Evolutionary conservation across 257 asterid species (phyloP), one percentile per base, ranked within the genome.

Genomic region (Agastache rugosa): DNA sequence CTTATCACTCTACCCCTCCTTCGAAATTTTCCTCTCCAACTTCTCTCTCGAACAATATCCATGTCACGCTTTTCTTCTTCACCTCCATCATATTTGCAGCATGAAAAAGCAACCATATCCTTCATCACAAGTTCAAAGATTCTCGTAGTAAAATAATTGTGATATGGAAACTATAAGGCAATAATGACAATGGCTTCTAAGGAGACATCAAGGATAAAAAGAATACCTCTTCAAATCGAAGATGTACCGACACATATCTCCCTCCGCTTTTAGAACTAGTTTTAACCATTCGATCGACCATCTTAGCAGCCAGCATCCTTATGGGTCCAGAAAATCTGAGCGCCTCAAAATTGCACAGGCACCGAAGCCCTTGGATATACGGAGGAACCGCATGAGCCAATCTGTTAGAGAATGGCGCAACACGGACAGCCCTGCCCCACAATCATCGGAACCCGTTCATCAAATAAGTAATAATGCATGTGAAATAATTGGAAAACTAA

Each of bases 51-150:
- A 53, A 96, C 98, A 78, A 88, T 77, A 84, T 95, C 98, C 99
- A 95, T 95, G 77, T 92, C 98, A 56, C 31, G 93, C 77, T 87
- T 90, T 79, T 95, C 99, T 85, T 92, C 96, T 67, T 90, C 96
- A 7, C 99, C 99, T 14, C 99, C 99, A 80, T 92, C 98, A 65
- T 92, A 95, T 71, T 83, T 83, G 83, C 99, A 95, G 84, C 99
- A 95, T 2, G 98, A 95, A 82, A 95, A 95, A 29, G 98, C 99
- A 81, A 95, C 99, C 99, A 95, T 95, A 78, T 95, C 99, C 99
- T 93, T 74, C 80, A 76, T 83, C 45, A 50, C 69, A 51, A 75
- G 61, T 71, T 47, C 73, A 54, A 65, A 60, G 44, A 41, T 20
- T 15, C 20, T 44, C 6, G 10, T 15, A 47, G 37, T 41, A 8